Base-by-base conservation (phyloP, 78 protist species). In the Paulinella micropora region DNA sequence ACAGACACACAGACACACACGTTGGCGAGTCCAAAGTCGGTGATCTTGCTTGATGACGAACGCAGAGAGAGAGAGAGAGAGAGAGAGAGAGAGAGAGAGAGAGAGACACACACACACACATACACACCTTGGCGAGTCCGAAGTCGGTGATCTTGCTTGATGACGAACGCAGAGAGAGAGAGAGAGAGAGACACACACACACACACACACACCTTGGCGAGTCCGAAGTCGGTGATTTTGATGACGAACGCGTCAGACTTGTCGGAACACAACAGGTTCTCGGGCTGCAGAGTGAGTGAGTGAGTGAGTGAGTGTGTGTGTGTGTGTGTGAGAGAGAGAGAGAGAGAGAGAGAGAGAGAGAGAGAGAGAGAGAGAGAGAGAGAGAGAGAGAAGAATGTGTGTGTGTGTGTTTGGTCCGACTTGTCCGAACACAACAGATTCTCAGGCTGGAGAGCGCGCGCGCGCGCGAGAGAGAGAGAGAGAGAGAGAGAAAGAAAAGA, bases 221-320 rank as follows among this genome's bases (percentile, higher is more conserved):
- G 77, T 2, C 90, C 90, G 31, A 89, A 89, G 36, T 89, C 90
- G n/a, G 88, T 89, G 37, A 89, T 36, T 73, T 89, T 89, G 31
- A 89, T 81, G 26, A 32, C 73, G 29, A 85, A 87, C 36, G 86
- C 32, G 9, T 31, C 64, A 2, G 86, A 40, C 37, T 9, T 77
- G 39, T 9, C 83, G 28, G 67, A 89, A 6, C 31, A 83, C 39
- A 89, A 31, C 37, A 89, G 51, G 77, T 89, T 89, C 34, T 89
- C 90, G 34, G 90, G 90, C 79, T 86, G 9, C 26, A 81, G 84
- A 15, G n/a, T n/a, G n/a, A n/a, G n/a, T n/a, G n/a, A n/a, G n/a
- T n/a, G n/a, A n/a, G n/a, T n/a, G n/a, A n/a, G n/a, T n/a, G n/a
- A n/a, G n/a, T n/a, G n/a, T n/a, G n/a, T n/a, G n/a, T n/a, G n/a